Conservation (phyloP, 768 basidiomycete species). For the Pholiota molesta region DNA sequence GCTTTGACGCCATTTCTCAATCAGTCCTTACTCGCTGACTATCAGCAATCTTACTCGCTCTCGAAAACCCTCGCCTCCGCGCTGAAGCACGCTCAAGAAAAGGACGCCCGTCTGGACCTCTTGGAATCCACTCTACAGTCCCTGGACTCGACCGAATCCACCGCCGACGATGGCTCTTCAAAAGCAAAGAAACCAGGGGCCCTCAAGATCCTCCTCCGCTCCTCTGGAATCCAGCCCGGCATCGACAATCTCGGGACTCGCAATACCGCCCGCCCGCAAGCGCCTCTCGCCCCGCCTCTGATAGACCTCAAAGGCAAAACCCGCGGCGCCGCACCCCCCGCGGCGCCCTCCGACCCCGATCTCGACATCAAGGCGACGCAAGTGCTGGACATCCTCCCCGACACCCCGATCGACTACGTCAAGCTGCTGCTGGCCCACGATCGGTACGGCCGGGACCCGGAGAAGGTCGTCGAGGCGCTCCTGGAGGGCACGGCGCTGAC, state of each 20-base stretch:
- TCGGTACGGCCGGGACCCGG: slow-evolving; percentile 55
- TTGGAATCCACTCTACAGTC: slow-evolving; percentile 54
- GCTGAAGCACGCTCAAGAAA: slow-evolving; percentile 46
- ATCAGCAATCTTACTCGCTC: slow-evolving; percentile 69
- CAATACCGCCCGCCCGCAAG: neutral
- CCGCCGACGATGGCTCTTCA: slow-evolving; percentile 6
- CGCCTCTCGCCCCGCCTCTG: neutral
- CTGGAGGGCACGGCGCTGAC: slow-evolving; percentile 71
- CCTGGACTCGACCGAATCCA: slow-evolving; percentile 31
- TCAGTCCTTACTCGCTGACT: slow-evolving; percentile 68
- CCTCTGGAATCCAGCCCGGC: slow-evolving; percentile 51
- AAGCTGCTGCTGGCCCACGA: slow-evolving; percentile 55
- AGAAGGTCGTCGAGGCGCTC: slow-evolving; percentile 70
- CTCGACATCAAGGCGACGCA: slow-evolving; percentile 65
- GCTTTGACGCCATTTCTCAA: slow-evolving; percentile 62
- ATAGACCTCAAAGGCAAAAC: slow-evolving; percentile 36
- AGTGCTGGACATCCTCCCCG: slow-evolving; percentile 77
- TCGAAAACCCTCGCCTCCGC: slow-evolving; percentile 49
- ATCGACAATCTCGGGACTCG: slow-evolving; percentile 39
- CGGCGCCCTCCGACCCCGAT: slow-evolving; percentile 36
- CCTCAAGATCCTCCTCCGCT: slow-evolving; percentile 64
- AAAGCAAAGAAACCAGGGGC: slow-evolving; percentile 44
- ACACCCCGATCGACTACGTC: slow-evolving; percentile 58
- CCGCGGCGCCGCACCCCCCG: slow-evolving; percentile 20
- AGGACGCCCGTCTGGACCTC: slow-evolving; percentile 60